phyloP scores from a whole-genome alignment of 2,329 filamentous ascomycete species.

The Oidium heveae region DNA sequence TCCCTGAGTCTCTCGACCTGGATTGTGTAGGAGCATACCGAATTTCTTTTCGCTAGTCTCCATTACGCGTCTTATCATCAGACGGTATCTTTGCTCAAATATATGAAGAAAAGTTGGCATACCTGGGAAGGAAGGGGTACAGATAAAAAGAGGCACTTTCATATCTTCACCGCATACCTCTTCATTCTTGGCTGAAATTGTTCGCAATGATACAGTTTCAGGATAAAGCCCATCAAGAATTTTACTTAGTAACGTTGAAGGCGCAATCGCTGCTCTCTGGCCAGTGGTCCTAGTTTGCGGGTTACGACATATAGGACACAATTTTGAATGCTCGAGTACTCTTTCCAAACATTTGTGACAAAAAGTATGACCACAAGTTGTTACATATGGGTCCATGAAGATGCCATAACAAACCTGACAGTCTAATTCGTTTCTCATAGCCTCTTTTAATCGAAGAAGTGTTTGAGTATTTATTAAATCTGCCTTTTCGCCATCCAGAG shows the following conservation, averaged over 20 bases:
- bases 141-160: constrained; percentile 52
- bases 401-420: constrained; percentile 73
- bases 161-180: constrained; percentile 29
- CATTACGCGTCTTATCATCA: constrained; percentile 65
- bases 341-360: constrained; percentile 58
- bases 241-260: constrained; percentile 27
- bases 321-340: constrained; percentile 48
- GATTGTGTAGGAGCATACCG: constrained; percentile 59
- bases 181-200: constrained; percentile 28
- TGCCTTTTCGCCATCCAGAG: constrained; percentile 5
- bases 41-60: constrained; percentile 47
- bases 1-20: constrained; percentile 24
- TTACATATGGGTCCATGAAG: constrained; percentile 62
- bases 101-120: constrained; percentile 74
- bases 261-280: constrained; percentile 14
- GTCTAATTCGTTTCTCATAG: constrained; percentile 45
- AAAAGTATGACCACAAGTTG: constrained; percentile 70
- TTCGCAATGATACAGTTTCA: constrained; percentile 29
- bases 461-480: constrained; percentile 21
- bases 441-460: constrained; percentile 32
- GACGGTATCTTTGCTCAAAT: constrained; percentile 74
- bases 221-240: constrained; percentile 47
- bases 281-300: constrained; percentile 25
- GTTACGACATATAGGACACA: constrained; percentile 62
- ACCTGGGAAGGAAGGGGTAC: constrained; percentile 53